A percentile compares a stretch with the other conserved stretches of the same genome.
Conservation (phyloP, 345 rosid species). For the Noccaea bulbosa region DNA sequence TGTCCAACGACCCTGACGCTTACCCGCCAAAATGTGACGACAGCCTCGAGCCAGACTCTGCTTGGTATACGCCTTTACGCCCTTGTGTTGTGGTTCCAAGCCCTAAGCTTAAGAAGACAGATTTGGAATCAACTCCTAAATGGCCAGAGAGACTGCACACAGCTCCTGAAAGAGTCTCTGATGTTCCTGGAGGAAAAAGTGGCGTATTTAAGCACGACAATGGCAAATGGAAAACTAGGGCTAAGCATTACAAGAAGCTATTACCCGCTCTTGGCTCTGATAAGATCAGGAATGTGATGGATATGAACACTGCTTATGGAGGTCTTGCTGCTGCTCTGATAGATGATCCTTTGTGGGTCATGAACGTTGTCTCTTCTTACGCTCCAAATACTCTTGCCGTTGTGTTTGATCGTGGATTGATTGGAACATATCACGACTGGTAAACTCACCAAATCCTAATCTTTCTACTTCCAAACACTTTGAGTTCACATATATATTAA, state of each 20-base stretch:
- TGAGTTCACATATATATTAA: constrained; percentile 7
- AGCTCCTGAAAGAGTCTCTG: constrained; percentile 78
- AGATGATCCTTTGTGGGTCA: constrained; percentile 89
- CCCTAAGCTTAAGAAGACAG: constrained; percentile 64
- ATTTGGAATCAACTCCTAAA: constrained; percentile 63
- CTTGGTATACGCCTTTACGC: constrained; percentile 96
- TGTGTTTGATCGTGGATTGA: constrained; percentile 91
- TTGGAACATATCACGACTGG: constrained; percentile 97
- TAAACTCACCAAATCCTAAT: constrained; percentile 33
- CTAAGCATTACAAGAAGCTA: constrained; percentile 84
- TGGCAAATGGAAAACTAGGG: constrained; percentile 85
- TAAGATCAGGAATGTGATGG: constrained; percentile 92
- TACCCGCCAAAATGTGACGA: constrained; percentile 95
- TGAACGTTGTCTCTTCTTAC: constrained; percentile 92
- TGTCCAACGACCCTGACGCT: constrained; percentile 62
- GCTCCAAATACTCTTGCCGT: constrained; percentile 81
- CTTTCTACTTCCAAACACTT: constrained; percentile 4
- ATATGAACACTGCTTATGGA: constrained; percentile 96
- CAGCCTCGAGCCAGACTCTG: constrained; percentile 95
- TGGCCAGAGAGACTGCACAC: constrained; percentile 85
- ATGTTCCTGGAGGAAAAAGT: constrained; percentile 67
- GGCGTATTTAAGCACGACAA: constrained; percentile 72
- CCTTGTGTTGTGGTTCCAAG: constrained; percentile 87
- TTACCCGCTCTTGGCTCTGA: constrained; percentile 81
- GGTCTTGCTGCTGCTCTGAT: constrained; percentile 82